Conservation (phyloP, 2,329 filamentous ascomycete genomes). For the Thielaviopsis populi region DNA sequence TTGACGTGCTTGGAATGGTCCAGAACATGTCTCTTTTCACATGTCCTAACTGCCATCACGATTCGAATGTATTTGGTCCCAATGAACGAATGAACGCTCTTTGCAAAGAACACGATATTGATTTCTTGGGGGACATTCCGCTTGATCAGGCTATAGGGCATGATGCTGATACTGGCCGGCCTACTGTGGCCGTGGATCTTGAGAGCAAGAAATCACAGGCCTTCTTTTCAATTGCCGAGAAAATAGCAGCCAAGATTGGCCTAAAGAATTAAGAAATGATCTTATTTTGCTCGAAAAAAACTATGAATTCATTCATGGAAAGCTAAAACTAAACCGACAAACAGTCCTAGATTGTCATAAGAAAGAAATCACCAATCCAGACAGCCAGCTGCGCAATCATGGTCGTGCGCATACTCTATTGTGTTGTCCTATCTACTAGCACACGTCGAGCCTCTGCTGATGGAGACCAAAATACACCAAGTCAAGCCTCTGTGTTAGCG, state of each 20-base stretch:
- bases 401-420: no score
- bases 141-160: constrained; percentile 75
- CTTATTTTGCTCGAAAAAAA: neutral
- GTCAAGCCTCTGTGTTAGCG: neutral
- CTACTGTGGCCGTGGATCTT: constrained; percentile 79
- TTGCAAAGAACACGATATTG: constrained; percentile 56
- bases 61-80: constrained; percentile 60
- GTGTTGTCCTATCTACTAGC: no score
- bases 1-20: constrained; percentile 73
- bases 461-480: neutral
- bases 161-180: constrained; percentile 73
- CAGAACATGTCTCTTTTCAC: constrained; percentile 82
- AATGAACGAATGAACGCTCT: constrained; percentile 49
- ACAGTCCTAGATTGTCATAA: no score
- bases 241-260: constrained; percentile 33
- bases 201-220: constrained; percentile 54
- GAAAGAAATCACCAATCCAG: neutral
- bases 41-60: constrained; percentile 62
- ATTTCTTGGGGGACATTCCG: constrained; percentile 79
- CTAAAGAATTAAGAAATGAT: constrained; percentile 17
- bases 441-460: no score
- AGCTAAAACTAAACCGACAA: constrained; percentile 4
- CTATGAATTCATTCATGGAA: neutral
- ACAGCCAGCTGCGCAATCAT: neutral
- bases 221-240: constrained; percentile 56